Evolutionary conservation across 106 monocot species (phyloP).

Genomic region (Vanilla planifolia): DNA sequence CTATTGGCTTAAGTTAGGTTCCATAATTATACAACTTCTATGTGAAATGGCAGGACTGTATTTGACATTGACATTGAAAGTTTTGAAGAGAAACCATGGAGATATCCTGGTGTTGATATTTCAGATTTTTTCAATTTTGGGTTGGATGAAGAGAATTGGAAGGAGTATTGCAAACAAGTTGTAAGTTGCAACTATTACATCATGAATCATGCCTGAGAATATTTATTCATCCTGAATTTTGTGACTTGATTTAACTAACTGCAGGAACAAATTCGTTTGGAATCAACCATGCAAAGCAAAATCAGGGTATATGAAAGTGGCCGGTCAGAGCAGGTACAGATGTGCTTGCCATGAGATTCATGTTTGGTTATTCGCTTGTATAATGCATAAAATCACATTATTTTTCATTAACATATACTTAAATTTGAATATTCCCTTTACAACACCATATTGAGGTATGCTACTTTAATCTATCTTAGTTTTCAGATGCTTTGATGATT

Average conservation of each 20-base stretch:
- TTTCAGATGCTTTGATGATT: background rate
- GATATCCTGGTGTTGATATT: slow-evolving; percentile 75
- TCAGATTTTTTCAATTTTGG: slow-evolving; percentile 95
- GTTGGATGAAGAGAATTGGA: slow-evolving; percentile 88
- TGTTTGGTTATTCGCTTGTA: background rate
- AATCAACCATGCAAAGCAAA: slow-evolving; percentile 96
- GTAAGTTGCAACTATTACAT: slow-evolving; percentile 25
- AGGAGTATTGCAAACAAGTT: slow-evolving; percentile 76
- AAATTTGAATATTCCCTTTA: background rate
- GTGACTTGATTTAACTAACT: slow-evolving; percentile 9
- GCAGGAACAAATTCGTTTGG: slow-evolving; percentile 86
- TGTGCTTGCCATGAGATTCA: background rate
- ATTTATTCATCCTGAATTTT: slow-evolving; percentile 1
- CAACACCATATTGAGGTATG: background rate
- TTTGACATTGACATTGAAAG: slow-evolving; percentile 89
- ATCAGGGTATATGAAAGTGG: slow-evolving; percentile 98
- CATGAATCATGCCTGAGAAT: background rate
- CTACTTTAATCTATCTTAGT: background rate
- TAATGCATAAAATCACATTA: background rate
- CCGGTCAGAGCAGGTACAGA: slow-evolving; percentile 71
- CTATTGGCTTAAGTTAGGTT: background rate
- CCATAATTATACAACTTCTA: slow-evolving; percentile 3
- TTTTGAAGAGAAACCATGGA: slow-evolving; percentile 98
- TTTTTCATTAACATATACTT: background rate
- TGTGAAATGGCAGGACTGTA: slow-evolving; percentile 54